Percentiles rank a stretch among this genome's conserved stretches.
These are phyloP conservation scores for Eremochloa ophiuroides DNA, from an alignment of 176 grass and related monocot genomes.

Conservation along the genomic window DNA sequence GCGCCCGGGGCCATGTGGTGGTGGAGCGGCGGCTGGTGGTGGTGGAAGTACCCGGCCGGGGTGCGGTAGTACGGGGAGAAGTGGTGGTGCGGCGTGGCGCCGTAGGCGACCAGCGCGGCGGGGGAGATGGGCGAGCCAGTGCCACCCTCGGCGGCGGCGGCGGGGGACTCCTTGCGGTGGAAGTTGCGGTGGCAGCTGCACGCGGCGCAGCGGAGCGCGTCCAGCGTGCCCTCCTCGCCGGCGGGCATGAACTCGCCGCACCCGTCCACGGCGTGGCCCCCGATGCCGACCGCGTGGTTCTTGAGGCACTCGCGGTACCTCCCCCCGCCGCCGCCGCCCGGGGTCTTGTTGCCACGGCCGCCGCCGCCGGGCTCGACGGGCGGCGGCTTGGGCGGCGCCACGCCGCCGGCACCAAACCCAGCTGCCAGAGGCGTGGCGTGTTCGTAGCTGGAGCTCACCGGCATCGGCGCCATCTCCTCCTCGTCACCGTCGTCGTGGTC, in stretches of 20 bases:
- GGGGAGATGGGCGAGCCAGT: conserved; percentile 43
- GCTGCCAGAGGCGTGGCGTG: conserved; percentile 5
- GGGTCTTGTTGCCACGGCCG: not conserved
- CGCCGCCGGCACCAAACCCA: not conserved
- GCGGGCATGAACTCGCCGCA: conserved; percentile 93
- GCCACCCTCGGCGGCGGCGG: not conserved
- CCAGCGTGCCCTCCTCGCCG: conserved; percentile 62
- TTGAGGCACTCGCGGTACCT: conserved; percentile 86
- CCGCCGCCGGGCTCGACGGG: not conserved
- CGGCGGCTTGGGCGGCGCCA: conserved; percentile 2
- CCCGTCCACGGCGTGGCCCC: conserved; percentile 73
- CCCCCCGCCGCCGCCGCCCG: conserved; percentile 8
- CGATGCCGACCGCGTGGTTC: conserved; percentile 80
- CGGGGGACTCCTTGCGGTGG: conserved; percentile 53
- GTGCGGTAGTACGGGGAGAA: conserved; percentile 61
- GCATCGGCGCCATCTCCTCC: conserved; percentile 42
- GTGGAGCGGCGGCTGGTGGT: conserved; percentile 11
- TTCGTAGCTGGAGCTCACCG: conserved; percentile 66
- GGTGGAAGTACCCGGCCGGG: conserved; percentile 58
- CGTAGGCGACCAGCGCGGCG: conserved; percentile 38
- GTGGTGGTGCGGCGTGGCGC: conserved; percentile 34
- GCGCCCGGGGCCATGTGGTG: conserved; percentile 19
- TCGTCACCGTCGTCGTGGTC: conserved; percentile 58
- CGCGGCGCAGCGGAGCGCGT: conserved; percentile 82
- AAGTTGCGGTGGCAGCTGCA: conserved; percentile 92